Base-by-base conservation (phyloP, 1,284 basidiomycete genomes). In the Amylostereum areolatum region DNA sequence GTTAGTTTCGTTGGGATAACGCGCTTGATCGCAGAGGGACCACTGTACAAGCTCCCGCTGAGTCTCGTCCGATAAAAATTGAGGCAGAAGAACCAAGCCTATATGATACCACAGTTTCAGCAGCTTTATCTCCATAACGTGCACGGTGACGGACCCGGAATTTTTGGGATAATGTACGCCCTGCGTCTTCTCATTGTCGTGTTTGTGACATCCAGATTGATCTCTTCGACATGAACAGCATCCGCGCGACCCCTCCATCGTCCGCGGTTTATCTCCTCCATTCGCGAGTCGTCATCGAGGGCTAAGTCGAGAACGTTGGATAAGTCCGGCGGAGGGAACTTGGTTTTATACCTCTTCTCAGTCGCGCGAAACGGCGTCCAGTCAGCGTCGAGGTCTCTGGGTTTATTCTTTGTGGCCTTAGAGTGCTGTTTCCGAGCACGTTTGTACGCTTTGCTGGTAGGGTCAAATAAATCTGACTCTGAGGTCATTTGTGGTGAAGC, bases 21-120 rank as follows among this genome's bases (percentile, higher is more conserved):
- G 72, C 0, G 92, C 87, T 57, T 94, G 91, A 31, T 85, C 77
- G 25, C 72, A 63, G 5, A 97, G 76, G 31, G 89, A 78, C 76
- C 87, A 85, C 49, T 66, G 68, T 12, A 89, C 73, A 3, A 96
- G 75, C 1, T 72, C 61, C 27, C 80, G 74, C 62, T 97, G 93
- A 29, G 80, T 71, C 10, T 68, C 57, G 0, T 68, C 66, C 4
- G 78, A 68, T 11, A 95, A 59, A 60, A 85, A 92, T 1, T 74
- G 72, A 5, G 92, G 92, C 4, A 96, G 68, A 18, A 95, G 64
- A 18, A 95, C 82, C 27, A 95, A 78, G 18, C 93, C 93, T 95
- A 51, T 24, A 47, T 32, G 10, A 40, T n/a, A 44, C 45, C 45
- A 50, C 60, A 64, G 52, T n/a, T n/a, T n/a, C n/a, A 65, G 64